phyloP scores from a whole-genome alignment of 1,284 basidiomycete species.

The Apiotrichum domesticum region DNA sequence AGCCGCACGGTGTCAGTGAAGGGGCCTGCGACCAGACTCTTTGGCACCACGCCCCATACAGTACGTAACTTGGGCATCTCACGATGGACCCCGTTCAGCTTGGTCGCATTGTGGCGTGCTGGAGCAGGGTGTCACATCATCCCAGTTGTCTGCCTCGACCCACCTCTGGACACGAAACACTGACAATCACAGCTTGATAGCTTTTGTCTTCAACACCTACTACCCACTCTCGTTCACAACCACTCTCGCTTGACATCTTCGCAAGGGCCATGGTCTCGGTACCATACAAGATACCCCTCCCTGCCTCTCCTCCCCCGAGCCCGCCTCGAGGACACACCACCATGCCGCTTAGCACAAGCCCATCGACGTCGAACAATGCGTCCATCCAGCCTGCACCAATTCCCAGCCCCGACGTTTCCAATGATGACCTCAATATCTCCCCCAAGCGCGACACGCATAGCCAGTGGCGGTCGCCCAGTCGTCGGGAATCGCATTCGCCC shows the following conservation, averaged over 20 bases:
- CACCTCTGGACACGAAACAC: too few relatives aligned
- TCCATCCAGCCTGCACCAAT: not conserved
- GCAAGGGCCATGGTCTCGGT: conserved; percentile 11
- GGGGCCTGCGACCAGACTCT: too few relatives aligned
- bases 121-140: too few relatives aligned
- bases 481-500: conserved; percentile 54
- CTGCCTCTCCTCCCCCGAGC: conserved; percentile 16
- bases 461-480: not conserved
- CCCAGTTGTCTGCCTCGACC: too few relatives aligned
- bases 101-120: too few relatives aligned
- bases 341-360: not conserved
- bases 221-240: not conserved
- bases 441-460: not conserved
- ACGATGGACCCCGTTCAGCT: too few relatives aligned
- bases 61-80: too few relatives aligned
- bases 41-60: too few relatives aligned
- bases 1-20: too few relatives aligned
- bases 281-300: conserved; percentile 10
- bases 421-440: conserved; percentile 6
- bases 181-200: too few relatives aligned
- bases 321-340: conserved; percentile 7
- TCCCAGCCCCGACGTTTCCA: conserved; percentile 8
- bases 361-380: not conserved
- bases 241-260: not conserved
- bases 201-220: too few relatives aligned